Conservation (phyloP, 169 alveolate genomes). For the Theileria luwenshuni region DNA sequence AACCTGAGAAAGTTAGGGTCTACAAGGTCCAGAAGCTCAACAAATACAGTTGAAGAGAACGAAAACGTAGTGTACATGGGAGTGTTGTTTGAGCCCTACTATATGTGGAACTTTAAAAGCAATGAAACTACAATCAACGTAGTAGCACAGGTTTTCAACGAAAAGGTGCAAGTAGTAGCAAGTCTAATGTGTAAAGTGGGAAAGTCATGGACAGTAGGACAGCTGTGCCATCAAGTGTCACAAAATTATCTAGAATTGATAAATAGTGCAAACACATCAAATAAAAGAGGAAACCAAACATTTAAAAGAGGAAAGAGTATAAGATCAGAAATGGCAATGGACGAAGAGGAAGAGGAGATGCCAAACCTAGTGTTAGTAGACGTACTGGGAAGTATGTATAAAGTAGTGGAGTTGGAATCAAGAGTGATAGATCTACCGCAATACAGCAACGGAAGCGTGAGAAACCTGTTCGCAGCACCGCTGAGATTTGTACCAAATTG, state of each 20-base stretch:
- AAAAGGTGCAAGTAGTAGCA: slow-evolving; percentile 43
- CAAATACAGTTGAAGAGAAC: not conserved
- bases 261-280: not conserved
- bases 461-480: slow-evolving; percentile 74
- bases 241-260: not conserved
- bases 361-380: slow-evolving; percentile 31
- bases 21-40: not conserved
- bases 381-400: slow-evolving; percentile 17
- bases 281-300: not conserved
- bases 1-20: not conserved
- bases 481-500: slow-evolving; percentile 77
- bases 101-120: slow-evolving; percentile 23
- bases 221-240: slow-evolving; percentile 35
- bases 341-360: not conserved
- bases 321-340: not conserved
- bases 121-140: slow-evolving; percentile 14
- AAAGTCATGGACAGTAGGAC: slow-evolving; percentile 29
- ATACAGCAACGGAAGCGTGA: slow-evolving; percentile 40
- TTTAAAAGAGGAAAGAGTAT: not conserved
- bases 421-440: slow-evolving; percentile 47
- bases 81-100: slow-evolving; percentile 42
- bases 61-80: slow-evolving; percentile 46
- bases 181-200: slow-evolving; percentile 51
- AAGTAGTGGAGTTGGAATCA: slow-evolving; percentile 32
- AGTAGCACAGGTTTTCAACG: slow-evolving; percentile 60